Base-by-base conservation (phyloP, 1,284 basidiomycete genomes). In the Phlebopus sp. region DNA sequence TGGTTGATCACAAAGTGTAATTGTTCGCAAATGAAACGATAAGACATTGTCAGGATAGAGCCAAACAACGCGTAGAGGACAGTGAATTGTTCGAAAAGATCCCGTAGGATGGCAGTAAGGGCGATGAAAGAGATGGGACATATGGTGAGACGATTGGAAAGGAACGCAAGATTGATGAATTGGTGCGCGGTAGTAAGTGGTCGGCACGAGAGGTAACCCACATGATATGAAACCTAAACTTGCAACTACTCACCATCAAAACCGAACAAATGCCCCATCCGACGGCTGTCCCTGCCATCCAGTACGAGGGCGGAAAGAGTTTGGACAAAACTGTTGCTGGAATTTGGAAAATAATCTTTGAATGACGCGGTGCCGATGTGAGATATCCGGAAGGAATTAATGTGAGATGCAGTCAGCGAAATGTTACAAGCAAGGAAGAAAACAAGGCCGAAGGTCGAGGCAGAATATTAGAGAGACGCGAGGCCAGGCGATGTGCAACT, bases 201-300 rank as follows among this genome's bases (percentile, higher is more conserved):
- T 5, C 27, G 27, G 27, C 27, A 29, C 9, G 27, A 29, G 27
- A 8, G 4, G 9, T 8, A 29, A 29, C 7, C 2, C 10, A 29
- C 8, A 29, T 11, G 2, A 8, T 8, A 29, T 29, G 10, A 9
- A 29, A 29, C 9, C 8, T 11, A 29, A 9, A 11, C 9, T 29
- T 29, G 19, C 29, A 17, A 17, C 19, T 30, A 47, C 72, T 48
- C 50, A 82, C 86, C 78, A 84, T 79, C 23, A 88, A 67, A 1
- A 83, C 84, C 6, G 85, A 86, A 39, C 77, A 79, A 19, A 80
- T 55, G 2, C 86, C 86, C 87, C 86, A 89, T 37, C 84, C 84
- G 11, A 86, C 64, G 0, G 84, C 81, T 31, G 79, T 73, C 14
- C 65, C 65, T 7, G 81, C 83, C 44, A 89, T 74, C 82, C 83